Conservation (phyloP, 805 yeast species). For the Priceomyces medius region DNA sequence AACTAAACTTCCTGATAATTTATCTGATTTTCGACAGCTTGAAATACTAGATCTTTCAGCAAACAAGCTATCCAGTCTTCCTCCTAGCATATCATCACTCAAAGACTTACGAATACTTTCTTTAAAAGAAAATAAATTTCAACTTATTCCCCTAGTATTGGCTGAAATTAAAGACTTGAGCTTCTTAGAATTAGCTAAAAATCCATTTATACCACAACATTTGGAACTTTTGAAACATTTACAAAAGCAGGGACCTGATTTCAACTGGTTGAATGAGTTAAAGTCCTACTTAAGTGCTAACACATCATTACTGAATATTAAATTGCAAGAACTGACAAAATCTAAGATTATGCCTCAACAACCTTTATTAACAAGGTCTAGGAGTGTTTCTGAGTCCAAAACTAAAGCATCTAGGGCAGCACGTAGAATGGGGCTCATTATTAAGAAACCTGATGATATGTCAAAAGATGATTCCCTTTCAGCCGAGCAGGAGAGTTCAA, state of each 20-base stretch:
- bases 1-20: conserved; percentile 48
- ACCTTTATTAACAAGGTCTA: conserved; percentile 25
- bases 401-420: conserved; percentile 62
- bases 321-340: conserved; percentile 7
- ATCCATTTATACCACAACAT: conserved; percentile 57
- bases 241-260: conserved; percentile 37
- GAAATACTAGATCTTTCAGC: conserved; percentile 67
- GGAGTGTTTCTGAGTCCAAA: conserved; percentile 38
- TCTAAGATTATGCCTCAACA: conserved; percentile 9
- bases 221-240: conserved; percentile 28
- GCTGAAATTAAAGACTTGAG: conserved; percentile 52
- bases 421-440: conserved; percentile 73
- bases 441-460: conserved; percentile 39
- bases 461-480: neutral
- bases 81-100: conserved; percentile 37
- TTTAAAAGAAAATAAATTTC: conserved; percentile 56
- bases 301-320: conserved; percentile 15
- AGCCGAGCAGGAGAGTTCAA: neutral
- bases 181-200: conserved; percentile 59
- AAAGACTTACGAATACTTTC: conserved; percentile 56
- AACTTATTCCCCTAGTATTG: conserved; percentile 52
- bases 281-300: conserved; percentile 39
- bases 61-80: conserved; percentile 48
- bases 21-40: conserved; percentile 40
- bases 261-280: conserved; percentile 46